Base-by-base conservation (phyloP, 1,284 basidiomycete genomes). In the Ganoderma boninense region DNA sequence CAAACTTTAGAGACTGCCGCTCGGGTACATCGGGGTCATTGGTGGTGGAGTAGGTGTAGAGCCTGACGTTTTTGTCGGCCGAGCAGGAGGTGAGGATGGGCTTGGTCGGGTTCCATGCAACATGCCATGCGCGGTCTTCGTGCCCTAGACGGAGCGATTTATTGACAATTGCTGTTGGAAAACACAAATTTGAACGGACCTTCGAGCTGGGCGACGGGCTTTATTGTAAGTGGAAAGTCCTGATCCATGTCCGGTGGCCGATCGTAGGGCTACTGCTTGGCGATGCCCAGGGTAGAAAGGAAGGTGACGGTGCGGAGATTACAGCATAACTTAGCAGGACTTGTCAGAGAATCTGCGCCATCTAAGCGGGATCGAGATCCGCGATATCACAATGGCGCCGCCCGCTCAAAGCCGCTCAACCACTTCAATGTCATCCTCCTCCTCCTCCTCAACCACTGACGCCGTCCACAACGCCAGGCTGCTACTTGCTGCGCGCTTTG, bases 1-100 rank as follows among this genome's bases (percentile, higher is more conserved):
- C 80, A 80, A 96, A 94, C 5, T 74, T 76, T 0, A 83, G 73
- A 68, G 79, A 67, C n/a, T 73, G 71, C 6, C 70, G 60, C 2
- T 78, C 74, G 4, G 66, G 38, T 43, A 62, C 64, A 26, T 46
- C 60, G 20, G 68, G 16, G 42, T 82, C 78, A 20, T 78, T 64
- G 16, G 77, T 69, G 38, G 80, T 76, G 35, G 82, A 81, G 82
- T 97, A 98, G 35, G 86, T 85, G 80, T 95, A 97, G 68, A 99
- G 82, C 56, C 96, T 88, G 69, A 99, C 94, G 3, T 95, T 91
- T 81, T 96, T 97, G 83, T 99, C 97, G 10, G 95, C 92, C 3
- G 97, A 98, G 80, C 97, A 99, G 6, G 96, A 96, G 0, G 97
- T 97, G 18, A 99, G 85, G 18, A 97, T 80, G 0, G 94, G 89